Evolutionary conservation across 345 rosid genomes (phyloP).

Genomic region (Lepidium aucheri): DNA sequence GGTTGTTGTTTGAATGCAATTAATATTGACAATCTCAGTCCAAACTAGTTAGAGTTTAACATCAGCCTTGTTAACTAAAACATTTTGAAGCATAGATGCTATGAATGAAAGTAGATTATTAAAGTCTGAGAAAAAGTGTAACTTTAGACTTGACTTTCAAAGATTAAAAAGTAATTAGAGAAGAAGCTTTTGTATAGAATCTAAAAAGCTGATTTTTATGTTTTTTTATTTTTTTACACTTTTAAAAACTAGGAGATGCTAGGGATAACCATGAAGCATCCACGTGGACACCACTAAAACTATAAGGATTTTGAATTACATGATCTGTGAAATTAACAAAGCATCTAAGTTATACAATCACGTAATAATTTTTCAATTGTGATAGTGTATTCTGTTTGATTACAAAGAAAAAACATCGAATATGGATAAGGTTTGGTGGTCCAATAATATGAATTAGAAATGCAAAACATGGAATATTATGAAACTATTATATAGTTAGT

Average conservation of each 20-base stretch:
- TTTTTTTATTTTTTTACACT: background rate
- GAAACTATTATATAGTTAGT: background rate
- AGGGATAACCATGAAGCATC: background rate
- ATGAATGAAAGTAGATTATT: background rate
- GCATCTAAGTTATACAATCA: background rate
- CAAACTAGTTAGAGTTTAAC: background rate
- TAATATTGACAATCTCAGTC: background rate
- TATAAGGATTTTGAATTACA: background rate
- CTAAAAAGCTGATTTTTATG: background rate
- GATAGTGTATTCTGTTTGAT: background rate
- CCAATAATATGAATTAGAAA: background rate
- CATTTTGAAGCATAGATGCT: background rate
- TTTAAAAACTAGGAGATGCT: background rate
- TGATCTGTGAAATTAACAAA: background rate
- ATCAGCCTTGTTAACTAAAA: background rate
- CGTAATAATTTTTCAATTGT: background rate
- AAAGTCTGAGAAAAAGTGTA: background rate
- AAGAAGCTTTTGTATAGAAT: constrained; percentile 7
- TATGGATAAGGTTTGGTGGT: background rate
- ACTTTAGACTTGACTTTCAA: constrained; percentile 2
- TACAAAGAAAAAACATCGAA: background rate
- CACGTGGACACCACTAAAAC: constrained; percentile 8
- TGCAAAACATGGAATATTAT: background rate
- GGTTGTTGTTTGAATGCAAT: too few relatives aligned
- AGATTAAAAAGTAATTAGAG: background rate